Conservation (phyloP, 305 asterid species). For the Solanum hybrid region DNA sequence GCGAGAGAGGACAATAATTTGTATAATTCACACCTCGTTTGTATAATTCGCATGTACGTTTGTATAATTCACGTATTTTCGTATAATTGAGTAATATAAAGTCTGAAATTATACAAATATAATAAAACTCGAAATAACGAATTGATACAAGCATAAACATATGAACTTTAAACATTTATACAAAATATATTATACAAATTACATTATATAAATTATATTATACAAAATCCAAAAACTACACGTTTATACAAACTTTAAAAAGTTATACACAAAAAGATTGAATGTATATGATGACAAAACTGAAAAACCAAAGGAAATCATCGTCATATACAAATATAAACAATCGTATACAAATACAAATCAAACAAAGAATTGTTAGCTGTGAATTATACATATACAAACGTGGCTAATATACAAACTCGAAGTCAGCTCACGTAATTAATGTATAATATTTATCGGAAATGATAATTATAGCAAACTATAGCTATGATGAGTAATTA, state of each 20-base stretch:
- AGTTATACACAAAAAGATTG: not conserved
- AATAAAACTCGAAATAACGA: too few relatives aligned
- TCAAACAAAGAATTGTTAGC: not conserved
- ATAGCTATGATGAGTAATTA: too few relatives aligned
- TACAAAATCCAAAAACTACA: not conserved
- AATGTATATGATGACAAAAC: too few relatives aligned
- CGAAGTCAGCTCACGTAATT: too few relatives aligned
- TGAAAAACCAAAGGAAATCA: too few relatives aligned
- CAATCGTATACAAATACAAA: not conserved
- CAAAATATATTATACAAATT: not conserved
- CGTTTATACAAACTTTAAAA: not conserved
- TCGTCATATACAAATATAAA: not conserved
- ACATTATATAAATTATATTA: not conserved
- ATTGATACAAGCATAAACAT: not conserved
- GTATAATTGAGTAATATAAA: not conserved
- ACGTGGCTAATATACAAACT: too few relatives aligned
- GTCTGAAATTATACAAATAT: too few relatives aligned
- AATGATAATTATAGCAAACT: not conserved
- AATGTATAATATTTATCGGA: fast-evolving
- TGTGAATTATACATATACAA: not conserved
- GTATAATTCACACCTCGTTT: not conserved
- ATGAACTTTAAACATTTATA: not conserved
- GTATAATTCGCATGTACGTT: not conserved
- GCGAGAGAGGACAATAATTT: not conserved
- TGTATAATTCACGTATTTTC: not conserved